Base-by-base conservation (phyloP, 2,329 filamentous ascomycete species). In the Xylariales sp. region DNA sequence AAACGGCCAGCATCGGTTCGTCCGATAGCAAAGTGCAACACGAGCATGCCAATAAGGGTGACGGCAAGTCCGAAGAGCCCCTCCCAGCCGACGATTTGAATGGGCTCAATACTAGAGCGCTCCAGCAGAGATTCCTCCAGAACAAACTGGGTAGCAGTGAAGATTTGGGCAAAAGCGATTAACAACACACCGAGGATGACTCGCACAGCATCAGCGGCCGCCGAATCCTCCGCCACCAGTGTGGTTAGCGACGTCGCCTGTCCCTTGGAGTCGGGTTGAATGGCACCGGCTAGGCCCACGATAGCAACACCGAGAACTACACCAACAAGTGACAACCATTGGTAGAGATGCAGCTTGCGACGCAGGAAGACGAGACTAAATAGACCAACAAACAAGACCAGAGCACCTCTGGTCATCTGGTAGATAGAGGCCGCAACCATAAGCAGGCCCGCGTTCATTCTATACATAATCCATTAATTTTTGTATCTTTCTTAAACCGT, bases 371-470 rank as follows among this genome's bases (percentile, higher is more conserved):
- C 76, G 34, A 99, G 94, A 76, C 94, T 97, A 82, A 99, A 97
- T 0, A 98, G 83, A 0, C 96, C 96, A 23, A 99, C 96, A 75
- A 99, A 99, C 6, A 99, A 86, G 3, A 99, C 95, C 49, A 99
- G 85, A 0, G 96, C 96, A 8, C 96, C 96, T 67, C 96, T 87
- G 1, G 95, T 98, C 96, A 99, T 99, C 82, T 99, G 96, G 81
- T 97, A 99, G 76, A 99, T 97, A 68, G 93, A 97, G 1, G 96
- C 93, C 12, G 93, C 96, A 30, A 98, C 94, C 78, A 98, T 94
- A 56, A 98, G 86, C 72, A 99, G 85, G 3, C 96, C 96, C 4
- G 93, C 92, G 77, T 99, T 99, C 94, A 99, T 98, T 23, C 23
- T 23, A 23, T 23, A 23, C 23, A 23, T 23, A 23, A 23, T 23